These are phyloP conservation scores for Kuraishia hungarica DNA, from an alignment of 805 yeast genomes.

Conservation along the genomic window DNA sequence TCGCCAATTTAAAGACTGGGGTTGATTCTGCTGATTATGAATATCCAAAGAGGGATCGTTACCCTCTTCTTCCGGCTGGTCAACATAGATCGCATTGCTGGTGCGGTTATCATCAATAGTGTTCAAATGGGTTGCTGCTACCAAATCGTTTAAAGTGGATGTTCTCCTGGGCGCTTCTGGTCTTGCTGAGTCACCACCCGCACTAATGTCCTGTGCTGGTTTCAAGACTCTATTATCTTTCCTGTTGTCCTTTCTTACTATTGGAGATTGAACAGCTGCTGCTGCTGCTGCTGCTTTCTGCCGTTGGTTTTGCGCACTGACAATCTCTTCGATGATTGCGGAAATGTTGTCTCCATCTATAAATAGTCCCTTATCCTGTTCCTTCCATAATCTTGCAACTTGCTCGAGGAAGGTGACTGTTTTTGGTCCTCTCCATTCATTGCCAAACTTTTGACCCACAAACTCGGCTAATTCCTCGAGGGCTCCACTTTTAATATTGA, in stretches of 20 bases:
- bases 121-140: constrained; percentile 1
- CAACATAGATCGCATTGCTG: not conserved
- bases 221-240: constrained; percentile 3
- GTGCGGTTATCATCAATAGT: not conserved
- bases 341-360: constrained; percentile 67
- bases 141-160: not conserved
- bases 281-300: not conserved
- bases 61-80: constrained; percentile 4
- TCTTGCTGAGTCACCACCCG: not conserved
- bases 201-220: not conserved
- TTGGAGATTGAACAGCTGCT: not conserved
- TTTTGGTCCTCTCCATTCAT: constrained; percentile 70
- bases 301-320: constrained; percentile 4
- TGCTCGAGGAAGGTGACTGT: constrained; percentile 65
- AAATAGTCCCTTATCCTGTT: constrained; percentile 80
- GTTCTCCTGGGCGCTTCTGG: not conserved
- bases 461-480: constrained; percentile 63
- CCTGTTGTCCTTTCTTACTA: constrained; percentile 6
- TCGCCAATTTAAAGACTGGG: constrained; percentile 45
- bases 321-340: constrained; percentile 35
- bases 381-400: constrained; percentile 78
- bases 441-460: constrained; percentile 71
- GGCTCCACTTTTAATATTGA: constrained; percentile 84
- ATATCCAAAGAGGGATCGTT: constrained; percentile 2
- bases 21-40: not conserved